Percentiles rank a stretch among this genome's conserved stretches.
phyloP scores from a whole-genome alignment of 805 yeast genomes.

The Komagataella kurtzmanii region DNA sequence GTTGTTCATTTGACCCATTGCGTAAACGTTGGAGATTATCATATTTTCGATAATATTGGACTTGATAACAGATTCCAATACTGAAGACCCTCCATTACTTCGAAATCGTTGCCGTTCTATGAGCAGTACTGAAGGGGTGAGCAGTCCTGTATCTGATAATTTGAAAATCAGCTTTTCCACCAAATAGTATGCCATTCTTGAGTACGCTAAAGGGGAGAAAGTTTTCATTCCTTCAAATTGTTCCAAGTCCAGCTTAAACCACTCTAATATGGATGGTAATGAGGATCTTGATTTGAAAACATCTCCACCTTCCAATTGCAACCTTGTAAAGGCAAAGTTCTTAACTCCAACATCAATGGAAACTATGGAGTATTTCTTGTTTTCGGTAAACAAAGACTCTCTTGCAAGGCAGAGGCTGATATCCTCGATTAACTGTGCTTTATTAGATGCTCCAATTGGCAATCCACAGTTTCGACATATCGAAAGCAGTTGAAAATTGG shows the following conservation, averaged over 20 bases:
- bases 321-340: constrained; percentile 17
- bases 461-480: constrained; percentile 1
- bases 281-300: not conserved
- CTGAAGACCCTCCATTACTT: constrained; percentile 27
- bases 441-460: not conserved
- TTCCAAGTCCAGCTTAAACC: constrained; percentile 20
- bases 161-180: constrained; percentile 9
- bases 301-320: constrained; percentile 4
- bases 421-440: not conserved
- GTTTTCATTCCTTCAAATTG: constrained; percentile 4
- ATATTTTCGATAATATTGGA: constrained; percentile 42
- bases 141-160: not conserved
- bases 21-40: constrained; percentile 16
- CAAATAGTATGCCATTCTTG: constrained; percentile 9
- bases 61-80: constrained; percentile 36
- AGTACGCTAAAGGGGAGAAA: constrained; percentile 15
- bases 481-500: not conserved
- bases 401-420: not conserved
- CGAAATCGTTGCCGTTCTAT: constrained; percentile 47
- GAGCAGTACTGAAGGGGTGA: constrained; percentile 25
- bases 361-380: constrained; percentile 2
- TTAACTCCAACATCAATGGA: constrained; percentile 20
- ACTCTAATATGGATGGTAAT: constrained; percentile 12
- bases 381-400: not conserved
- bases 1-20: constrained; percentile 4